A percentile compares a stretch with the other conserved stretches of the same genome.
phyloP scores from a whole-genome alignment of 441 rosid species.

The Adansonia grandidieri region DNA sequence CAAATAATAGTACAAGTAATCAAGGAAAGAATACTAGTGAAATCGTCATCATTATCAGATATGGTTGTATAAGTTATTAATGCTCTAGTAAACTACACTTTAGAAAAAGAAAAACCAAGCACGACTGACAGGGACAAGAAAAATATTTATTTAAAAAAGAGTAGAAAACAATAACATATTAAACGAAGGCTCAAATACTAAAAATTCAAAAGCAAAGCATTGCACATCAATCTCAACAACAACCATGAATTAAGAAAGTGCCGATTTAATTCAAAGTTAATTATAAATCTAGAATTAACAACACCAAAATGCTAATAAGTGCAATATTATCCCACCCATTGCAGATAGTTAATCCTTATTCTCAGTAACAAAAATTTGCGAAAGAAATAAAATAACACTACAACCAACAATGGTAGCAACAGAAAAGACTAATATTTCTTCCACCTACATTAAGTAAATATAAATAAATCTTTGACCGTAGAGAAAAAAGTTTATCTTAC shows the following conservation, averaged over 20 bases:
- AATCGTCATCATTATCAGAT: background rate
- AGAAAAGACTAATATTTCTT: background rate
- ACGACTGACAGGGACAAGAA: background rate
- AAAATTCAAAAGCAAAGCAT: background rate
- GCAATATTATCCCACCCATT: background rate
- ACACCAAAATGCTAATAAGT: background rate
- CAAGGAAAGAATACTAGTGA: background rate
- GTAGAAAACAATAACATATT: background rate
- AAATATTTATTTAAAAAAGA: background rate
- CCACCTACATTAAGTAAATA: background rate
- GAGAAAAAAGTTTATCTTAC: conserved; percentile 41
- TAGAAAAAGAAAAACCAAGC: background rate
- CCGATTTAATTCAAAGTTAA: background rate
- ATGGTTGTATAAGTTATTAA: background rate
- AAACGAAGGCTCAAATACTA: background rate
- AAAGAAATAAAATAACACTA: conserved; percentile 3
- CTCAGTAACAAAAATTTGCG: background rate
- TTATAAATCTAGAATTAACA: conserved; percentile 1
- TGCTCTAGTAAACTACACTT: background rate
- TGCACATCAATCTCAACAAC: conserved; percentile 1
- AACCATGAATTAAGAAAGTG: background rate
- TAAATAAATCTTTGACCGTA: conserved; percentile 11
- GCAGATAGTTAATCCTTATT: background rate
- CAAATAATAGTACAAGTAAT: conserved; percentile 3
- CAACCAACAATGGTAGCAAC: background rate